Percentiles rank a stretch among this genome's conserved stretches.
phyloP scores from a whole-genome alignment of 768 basidiomycete species.

The Lentinula lateritia region DNA sequence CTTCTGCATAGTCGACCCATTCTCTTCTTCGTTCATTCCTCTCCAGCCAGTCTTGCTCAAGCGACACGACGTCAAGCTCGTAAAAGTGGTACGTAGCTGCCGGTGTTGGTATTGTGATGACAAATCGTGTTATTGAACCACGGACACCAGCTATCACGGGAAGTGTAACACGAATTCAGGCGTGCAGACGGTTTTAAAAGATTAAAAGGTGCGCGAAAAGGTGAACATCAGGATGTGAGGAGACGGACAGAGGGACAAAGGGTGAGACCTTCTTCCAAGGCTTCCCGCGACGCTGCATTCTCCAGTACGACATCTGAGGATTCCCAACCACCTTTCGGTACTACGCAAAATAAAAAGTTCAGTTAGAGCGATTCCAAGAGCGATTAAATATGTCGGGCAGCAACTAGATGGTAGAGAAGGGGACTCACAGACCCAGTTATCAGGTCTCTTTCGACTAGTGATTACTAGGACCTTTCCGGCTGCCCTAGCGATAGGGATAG shows the following conservation, averaged over 20 bases:
- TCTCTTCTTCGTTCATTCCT: conserved; percentile 73
- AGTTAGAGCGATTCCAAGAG: background rate
- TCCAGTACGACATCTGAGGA: conserved; percentile 74
- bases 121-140: conserved; percentile 80
- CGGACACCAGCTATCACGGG: conserved; percentile 73
- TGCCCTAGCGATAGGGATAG: conserved; percentile 74
- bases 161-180: background rate
- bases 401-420: background rate
- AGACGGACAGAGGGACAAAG: conserved; percentile 71
- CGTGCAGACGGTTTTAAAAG: conserved; percentile 17
- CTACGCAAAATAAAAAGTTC: conserved; percentile 29
- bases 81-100: conserved; percentile 87
- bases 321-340: conserved; percentile 94
- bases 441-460: conserved; percentile 77
- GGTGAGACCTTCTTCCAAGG: conserved; percentile 95
- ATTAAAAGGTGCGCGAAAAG: conserved; percentile 22
- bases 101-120: conserved; percentile 74
- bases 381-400: background rate
- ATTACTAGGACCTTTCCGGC: conserved; percentile 77
- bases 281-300: conserved; percentile 87
- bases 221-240: conserved; percentile 63
- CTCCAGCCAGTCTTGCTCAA: conserved; percentile 82
- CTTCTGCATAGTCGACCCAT: conserved; percentile 88
- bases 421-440: conserved; percentile 85
- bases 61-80: conserved; percentile 74